These are phyloP conservation scores for Desmodesmus armatus DNA, from an alignment of 139 green algal genomes.

Conservation along the genomic window DNA sequence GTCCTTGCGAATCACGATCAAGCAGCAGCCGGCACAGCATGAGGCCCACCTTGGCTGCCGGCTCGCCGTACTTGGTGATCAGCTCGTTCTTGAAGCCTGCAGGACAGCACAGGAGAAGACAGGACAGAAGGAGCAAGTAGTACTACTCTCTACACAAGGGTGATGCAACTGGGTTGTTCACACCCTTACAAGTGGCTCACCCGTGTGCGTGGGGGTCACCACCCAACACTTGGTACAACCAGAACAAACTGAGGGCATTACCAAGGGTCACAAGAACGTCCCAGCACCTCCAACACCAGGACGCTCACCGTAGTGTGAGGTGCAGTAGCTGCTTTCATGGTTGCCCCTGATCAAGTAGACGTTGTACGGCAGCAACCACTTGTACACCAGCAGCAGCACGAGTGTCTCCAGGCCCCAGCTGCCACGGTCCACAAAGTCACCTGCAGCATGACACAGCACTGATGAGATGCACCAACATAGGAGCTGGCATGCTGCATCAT, in stretches of 20 bases:
- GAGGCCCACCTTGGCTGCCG: not conserved
- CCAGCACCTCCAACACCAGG: too few relatives aligned
- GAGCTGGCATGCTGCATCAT: too few relatives aligned
- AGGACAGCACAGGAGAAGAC: too few relatives aligned
- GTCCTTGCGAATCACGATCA: not conserved
- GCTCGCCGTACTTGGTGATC: slow-evolving; percentile 72
- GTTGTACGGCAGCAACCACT: slow-evolving; percentile 81
- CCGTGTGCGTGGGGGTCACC: too few relatives aligned
- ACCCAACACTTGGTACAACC: too few relatives aligned
- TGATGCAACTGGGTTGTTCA: too few relatives aligned
- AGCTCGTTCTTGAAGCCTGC: slow-evolving; percentile 74
- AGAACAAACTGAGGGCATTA: too few relatives aligned
- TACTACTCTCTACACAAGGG: too few relatives aligned
- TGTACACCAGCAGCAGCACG: slow-evolving; percentile 80
- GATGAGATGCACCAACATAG: not conserved
- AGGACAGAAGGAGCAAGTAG: too few relatives aligned
- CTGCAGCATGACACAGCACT: slow-evolving; percentile 49
- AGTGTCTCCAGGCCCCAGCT: slow-evolving; percentile 95
- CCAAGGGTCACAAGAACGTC: too few relatives aligned
- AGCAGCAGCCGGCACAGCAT: not conserved
- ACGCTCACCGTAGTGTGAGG: slow-evolving; percentile 78
- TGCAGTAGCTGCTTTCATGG: slow-evolving; percentile 90
- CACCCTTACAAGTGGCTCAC: too few relatives aligned
- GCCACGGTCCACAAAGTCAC: slow-evolving; percentile 91
- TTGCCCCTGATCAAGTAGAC: slow-evolving; percentile 95